Percentiles rank a stretch among this genome's conserved stretches.
Evolutionary conservation across 2,329 filamentous ascomycete species (phyloP).

Genomic region (Neofusicoccum laricinum): DNA sequence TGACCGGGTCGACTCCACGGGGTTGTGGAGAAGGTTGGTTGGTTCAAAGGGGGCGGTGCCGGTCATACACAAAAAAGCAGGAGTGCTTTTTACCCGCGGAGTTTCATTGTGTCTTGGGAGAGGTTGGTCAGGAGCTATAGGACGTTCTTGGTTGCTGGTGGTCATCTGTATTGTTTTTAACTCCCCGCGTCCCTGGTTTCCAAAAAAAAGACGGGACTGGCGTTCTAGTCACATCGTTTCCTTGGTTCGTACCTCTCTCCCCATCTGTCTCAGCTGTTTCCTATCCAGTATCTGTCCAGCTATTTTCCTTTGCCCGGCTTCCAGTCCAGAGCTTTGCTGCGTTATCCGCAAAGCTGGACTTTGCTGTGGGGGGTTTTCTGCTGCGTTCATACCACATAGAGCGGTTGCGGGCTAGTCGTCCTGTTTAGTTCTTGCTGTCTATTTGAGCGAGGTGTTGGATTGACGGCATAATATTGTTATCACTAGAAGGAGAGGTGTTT

Average conservation of each 20-base stretch:
- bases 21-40: slow-evolving; percentile 3
- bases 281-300: neutral
- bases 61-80: slow-evolving; percentile 12
- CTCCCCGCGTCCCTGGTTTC: neutral
- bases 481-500: neutral
- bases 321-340: neutral
- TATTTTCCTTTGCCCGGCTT: neutral
- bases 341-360: slow-evolving; percentile 1
- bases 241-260: neutral
- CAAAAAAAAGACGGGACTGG: slow-evolving; percentile 14
- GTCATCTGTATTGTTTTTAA: neutral
- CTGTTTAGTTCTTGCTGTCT: neutral
- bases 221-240: neutral
- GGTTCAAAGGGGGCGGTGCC: slow-evolving; percentile 7
- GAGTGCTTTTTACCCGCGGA: slow-evolving; percentile 7
- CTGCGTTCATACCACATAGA: slow-evolving; percentile 6
- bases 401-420: neutral
- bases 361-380: neutral
- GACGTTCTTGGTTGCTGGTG: neutral
- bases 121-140: slow-evolving; percentile 1
- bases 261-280: neutral
- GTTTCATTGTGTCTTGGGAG: slow-evolving; percentile 3
- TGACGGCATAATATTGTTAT: neutral
- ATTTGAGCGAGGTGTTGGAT: slow-evolving; percentile 1
- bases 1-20: slow-evolving; percentile 12